Evolutionary conservation across 441 rosid genomes (phyloP).

Genomic region (Viola pubescens): DNA sequence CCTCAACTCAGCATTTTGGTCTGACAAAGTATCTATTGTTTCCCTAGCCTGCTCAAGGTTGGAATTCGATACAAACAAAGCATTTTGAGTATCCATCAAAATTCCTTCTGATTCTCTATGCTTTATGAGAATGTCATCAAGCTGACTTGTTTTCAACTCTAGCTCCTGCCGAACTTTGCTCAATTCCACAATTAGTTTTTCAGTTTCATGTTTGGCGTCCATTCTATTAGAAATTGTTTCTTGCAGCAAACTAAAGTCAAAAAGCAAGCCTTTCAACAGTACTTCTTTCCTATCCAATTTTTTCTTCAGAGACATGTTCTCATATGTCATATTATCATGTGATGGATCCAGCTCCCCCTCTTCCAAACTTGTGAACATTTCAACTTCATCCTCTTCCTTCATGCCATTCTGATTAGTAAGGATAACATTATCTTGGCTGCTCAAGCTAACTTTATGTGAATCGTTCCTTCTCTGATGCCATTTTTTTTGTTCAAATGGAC

Average conservation of each 20-base stretch:
- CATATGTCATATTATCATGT: constrained; percentile 29
- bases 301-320: constrained; percentile 53
- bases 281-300: constrained; percentile 76
- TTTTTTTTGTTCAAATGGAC: constrained; percentile 24
- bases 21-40: constrained; percentile 42
- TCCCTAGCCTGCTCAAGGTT: constrained; percentile 55
- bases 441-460: constrained; percentile 14
- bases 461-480: constrained; percentile 12
- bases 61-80: constrained; percentile 37
- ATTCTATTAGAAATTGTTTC: constrained; percentile 69
- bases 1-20: constrained; percentile 67
- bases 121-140: constrained; percentile 48
- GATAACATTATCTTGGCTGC: constrained; percentile 17
- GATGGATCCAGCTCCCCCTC: constrained; percentile 25
- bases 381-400: constrained; percentile 21
- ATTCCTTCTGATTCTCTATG: constrained; percentile 43
- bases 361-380: constrained; percentile 25
- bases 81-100: constrained; percentile 45
- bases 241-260: constrained; percentile 85
- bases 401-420: constrained; percentile 20
- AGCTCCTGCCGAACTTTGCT: constrained; percentile 50
- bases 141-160: constrained; percentile 56
- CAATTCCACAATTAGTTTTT: constrained; percentile 43
- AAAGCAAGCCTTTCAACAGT: constrained; percentile 76
- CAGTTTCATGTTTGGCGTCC: constrained; percentile 68